Conservation (phyloP, 2,329 filamentous ascomycete species). For the Polytolypa hystricis region DNA sequence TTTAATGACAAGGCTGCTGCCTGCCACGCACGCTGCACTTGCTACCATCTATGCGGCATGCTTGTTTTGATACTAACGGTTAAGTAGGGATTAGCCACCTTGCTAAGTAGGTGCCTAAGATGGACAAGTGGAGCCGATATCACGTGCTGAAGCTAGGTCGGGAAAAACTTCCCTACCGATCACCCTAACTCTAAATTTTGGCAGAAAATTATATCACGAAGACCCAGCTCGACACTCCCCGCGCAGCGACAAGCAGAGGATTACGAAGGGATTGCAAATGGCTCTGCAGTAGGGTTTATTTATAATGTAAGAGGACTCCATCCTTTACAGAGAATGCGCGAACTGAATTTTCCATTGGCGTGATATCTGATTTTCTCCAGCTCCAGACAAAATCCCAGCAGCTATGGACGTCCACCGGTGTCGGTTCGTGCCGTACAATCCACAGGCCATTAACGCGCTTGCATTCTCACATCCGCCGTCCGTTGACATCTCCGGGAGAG, state of each 20-base stretch:
- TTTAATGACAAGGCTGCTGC: too few relatives aligned
- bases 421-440: conserved; percentile 86
- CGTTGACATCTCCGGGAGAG: conserved; percentile 35
- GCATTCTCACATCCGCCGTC: conserved; percentile 72
- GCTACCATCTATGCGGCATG: too few relatives aligned
- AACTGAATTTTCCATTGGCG: not conserved
- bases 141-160: conserved; percentile 4
- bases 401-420: conserved; percentile 93
- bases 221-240: not conserved
- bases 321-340: not conserved
- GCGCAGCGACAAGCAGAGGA: not conserved
- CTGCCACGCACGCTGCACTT: too few relatives aligned
- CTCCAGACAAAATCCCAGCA: not conserved
- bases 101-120: too few relatives aligned
- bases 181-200: not conserved
- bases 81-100: too few relatives aligned
- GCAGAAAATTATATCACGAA: conserved; percentile 4
- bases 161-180: conserved; percentile 2
- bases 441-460: conserved; percentile 84
- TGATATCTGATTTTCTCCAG: not conserved
- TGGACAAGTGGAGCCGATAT: not conserved
- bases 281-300: not conserved
- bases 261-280: not conserved
- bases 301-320: not conserved
- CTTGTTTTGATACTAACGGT: too few relatives aligned